phyloP scores from a whole-genome alignment of 2,329 filamentous ascomycete species.

The Verticillium alfalfae region DNA sequence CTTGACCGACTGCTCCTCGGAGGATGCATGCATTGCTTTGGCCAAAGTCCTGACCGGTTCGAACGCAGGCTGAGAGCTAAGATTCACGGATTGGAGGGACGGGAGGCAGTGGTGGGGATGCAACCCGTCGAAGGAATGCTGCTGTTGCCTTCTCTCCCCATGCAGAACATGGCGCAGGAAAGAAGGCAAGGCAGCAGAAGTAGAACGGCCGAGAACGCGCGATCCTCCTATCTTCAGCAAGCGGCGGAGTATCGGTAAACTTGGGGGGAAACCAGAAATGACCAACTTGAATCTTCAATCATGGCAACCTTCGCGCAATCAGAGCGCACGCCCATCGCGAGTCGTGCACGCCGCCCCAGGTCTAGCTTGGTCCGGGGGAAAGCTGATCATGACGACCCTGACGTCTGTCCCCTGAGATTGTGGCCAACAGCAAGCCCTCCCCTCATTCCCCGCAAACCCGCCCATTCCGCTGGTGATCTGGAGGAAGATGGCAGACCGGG shows the following conservation, averaged over 20 bases:
- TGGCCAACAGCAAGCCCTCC: neutral
- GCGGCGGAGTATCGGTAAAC: neutral
- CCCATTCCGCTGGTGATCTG: neutral
- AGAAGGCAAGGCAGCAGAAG: neutral
- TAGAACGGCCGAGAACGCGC: neutral
- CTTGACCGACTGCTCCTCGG: too few relatives aligned
- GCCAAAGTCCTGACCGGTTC: neutral
- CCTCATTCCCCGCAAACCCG: neutral
- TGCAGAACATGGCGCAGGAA: neutral
- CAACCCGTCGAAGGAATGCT: neutral
- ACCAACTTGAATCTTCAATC: neutral
- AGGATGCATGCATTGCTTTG: too few relatives aligned
- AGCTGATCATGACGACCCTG: neutral
- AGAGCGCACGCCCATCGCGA: neutral
- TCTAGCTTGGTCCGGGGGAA: neutral
- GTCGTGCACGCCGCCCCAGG: neutral
- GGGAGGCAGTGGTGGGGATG: neutral
- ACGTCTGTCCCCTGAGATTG: neutral
- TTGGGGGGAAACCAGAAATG: neutral
- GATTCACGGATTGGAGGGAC: neutral
- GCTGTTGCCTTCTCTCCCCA: neutral
- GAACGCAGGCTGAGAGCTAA: neutral
- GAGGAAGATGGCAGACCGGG: neutral
- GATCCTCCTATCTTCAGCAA: neutral
- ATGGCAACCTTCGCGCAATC: neutral